phyloP scores from a whole-genome alignment of 2,329 filamentous ascomycete genomes.

The Cordyceps tenuipes region DNA sequence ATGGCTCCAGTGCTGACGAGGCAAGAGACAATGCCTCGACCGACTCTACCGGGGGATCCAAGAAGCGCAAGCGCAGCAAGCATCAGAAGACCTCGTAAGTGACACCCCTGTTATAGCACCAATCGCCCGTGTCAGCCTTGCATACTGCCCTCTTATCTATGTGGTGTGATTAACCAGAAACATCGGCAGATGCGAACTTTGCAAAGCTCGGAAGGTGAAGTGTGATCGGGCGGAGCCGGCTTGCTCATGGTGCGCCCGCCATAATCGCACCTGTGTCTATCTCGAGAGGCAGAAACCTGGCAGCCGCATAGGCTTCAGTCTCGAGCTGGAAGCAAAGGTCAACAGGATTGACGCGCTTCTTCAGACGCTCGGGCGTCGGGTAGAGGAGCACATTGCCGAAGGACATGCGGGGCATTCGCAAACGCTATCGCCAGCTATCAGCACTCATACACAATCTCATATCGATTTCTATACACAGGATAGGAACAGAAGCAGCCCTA shows the following conservation, averaged over 20 bases:
- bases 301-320: conserved; percentile 51
- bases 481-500: conserved; percentile 16
- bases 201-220: conserved; percentile 38
- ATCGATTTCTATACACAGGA: conserved; percentile 20
- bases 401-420: conserved; percentile 21
- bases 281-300: conserved; percentile 64
- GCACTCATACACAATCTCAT: conserved; percentile 26
- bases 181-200: conserved; percentile 31
- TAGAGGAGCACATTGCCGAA: conserved; percentile 33
- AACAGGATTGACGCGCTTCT: conserved; percentile 42
- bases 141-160: neutral
- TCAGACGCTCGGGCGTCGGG: conserved; percentile 33
- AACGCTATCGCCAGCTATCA: conserved; percentile 26
- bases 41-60: conserved; percentile 19
- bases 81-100: conserved; percentile 36
- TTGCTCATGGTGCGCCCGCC: conserved; percentile 65
- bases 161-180: neutral
- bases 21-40: conserved; percentile 24
- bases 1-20: conserved; percentile 29
- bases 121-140: neutral
- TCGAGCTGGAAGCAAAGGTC: conserved; percentile 49
- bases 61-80: conserved; percentile 32
- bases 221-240: conserved; percentile 47
- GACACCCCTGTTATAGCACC: neutral
- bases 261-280: conserved; percentile 59